phyloP scores from a whole-genome alignment of 2,329 filamentous ascomycete genomes.

The Colletotrichum cordylinicola region DNA sequence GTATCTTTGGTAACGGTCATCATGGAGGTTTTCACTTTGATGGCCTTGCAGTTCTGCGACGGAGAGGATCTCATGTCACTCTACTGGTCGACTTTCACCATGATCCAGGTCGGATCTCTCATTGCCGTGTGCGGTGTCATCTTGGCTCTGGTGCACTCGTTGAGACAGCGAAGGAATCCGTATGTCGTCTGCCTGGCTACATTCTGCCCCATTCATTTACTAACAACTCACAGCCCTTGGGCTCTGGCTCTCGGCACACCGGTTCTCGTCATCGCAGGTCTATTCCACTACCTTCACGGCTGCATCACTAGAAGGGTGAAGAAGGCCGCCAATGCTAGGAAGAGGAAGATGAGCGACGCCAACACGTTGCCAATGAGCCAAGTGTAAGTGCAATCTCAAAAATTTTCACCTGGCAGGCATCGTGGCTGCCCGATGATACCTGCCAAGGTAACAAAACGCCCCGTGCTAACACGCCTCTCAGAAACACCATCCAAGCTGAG shows the following conservation, averaged over 20 bases:
- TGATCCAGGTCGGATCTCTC: constrained; percentile 62
- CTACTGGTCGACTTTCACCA: constrained; percentile 68
- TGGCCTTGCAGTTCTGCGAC: constrained; percentile 64
- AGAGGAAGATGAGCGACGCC: constrained; percentile 27
- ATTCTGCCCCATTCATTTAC: not conserved
- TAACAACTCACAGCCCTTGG: constrained; percentile 49
- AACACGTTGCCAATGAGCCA: constrained; percentile 44
- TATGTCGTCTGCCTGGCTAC: constrained; percentile 35
- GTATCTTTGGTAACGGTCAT: constrained; percentile 51
- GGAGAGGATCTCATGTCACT: constrained; percentile 65
- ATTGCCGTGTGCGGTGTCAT: constrained; percentile 65
- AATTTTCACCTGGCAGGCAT: not conserved
- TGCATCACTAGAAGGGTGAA: constrained; percentile 41
- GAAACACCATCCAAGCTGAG: constrained; percentile 39
- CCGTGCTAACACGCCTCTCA: constrained; percentile 24
- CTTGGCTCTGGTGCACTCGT: constrained; percentile 55
- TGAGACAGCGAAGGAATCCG: constrained; percentile 57
- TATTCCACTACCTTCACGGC: constrained; percentile 54
- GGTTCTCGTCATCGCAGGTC: constrained; percentile 62
- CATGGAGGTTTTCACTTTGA: constrained; percentile 59
- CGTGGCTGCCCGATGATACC: constrained; percentile 11
- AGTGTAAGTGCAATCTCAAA: constrained; percentile 39
- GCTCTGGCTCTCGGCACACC: constrained; percentile 65
- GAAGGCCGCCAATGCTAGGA: constrained; percentile 28
- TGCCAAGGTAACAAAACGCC: constrained; percentile 19